Evolutionary conservation across 2,329 filamentous ascomycete genomes (phyloP).

Genomic region (Talaromyces funiculosus): DNA sequence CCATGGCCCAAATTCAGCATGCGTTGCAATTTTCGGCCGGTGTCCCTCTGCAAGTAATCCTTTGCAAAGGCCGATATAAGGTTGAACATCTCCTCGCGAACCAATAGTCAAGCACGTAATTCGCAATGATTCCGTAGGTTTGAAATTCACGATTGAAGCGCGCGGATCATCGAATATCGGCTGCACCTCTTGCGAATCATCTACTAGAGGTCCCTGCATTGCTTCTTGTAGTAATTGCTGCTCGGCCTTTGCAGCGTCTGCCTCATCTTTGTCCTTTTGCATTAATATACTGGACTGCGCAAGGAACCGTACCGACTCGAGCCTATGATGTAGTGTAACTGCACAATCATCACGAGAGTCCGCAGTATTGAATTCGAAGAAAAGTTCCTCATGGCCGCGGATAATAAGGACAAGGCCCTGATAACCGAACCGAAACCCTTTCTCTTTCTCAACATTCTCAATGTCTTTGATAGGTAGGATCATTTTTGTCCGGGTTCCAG

Average conservation of each 20-base stretch:
- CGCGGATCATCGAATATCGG: constrained; percentile 87
- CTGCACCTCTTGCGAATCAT: constrained; percentile 46
- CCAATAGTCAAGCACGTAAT: constrained; percentile 96
- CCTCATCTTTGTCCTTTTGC: constrained; percentile 63
- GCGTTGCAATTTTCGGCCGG: constrained; percentile 79
- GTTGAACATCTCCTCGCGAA: constrained; percentile 91
- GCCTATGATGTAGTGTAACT: constrained; percentile 68
- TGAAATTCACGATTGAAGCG: constrained; percentile 85
- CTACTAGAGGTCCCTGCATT: constrained; percentile 45
- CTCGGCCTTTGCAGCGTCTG: constrained; percentile 71
- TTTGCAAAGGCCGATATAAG: constrained; percentile 94
- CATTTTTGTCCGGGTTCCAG: constrained; percentile 84
- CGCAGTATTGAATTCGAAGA: constrained; percentile 80
- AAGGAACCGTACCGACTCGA: constrained; percentile 68
- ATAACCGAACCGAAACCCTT: constrained; percentile 87
- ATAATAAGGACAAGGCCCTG: constrained; percentile 89
- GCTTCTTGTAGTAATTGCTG: constrained; percentile 74
- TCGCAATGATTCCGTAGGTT: constrained; percentile 69
- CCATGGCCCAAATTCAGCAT: constrained; percentile 84
- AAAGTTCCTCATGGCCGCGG: constrained; percentile 87
- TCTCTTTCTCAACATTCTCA: constrained; percentile 90
- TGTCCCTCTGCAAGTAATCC: constrained; percentile 84
- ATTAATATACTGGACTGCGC: constrained; percentile 63
- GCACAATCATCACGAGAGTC: constrained; percentile 84
- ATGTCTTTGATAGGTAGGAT: constrained; percentile 87